Evolutionary conservation across 2,329 filamentous ascomycete genomes (phyloP).

Genomic region (Penicillium sp.): DNA sequence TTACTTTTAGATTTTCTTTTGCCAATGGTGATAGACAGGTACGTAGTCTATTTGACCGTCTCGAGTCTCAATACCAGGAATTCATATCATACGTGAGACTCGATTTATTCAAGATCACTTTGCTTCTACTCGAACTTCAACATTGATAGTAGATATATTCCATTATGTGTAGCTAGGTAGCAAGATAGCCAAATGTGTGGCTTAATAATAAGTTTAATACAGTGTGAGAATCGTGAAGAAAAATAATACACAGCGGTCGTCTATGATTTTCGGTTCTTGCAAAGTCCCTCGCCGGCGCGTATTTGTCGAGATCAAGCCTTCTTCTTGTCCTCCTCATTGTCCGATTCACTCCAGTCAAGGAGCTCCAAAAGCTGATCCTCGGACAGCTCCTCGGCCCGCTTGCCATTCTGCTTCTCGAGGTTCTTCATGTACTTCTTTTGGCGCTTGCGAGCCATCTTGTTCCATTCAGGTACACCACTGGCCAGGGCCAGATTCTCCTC

Average conservation of each 20-base stretch:
- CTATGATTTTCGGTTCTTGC: neutral
- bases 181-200: neutral
- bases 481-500: slow-evolving; percentile 44
- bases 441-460: slow-evolving; percentile 68
- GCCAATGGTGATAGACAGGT: neutral
- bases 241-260: neutral
- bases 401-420: slow-evolving; percentile 63
- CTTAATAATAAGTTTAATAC: neutral
- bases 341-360: slow-evolving; percentile 54
- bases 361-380: slow-evolving; percentile 77
- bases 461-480: slow-evolving; percentile 60
- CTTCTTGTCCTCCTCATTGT: slow-evolving; percentile 29
- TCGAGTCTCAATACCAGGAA: no score
- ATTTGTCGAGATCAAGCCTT: neutral
- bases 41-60: no score
- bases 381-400: slow-evolving; percentile 64
- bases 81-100: no score
- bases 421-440: slow-evolving; percentile 68
- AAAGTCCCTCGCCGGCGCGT: neutral
- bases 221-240: neutral
- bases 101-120: no score
- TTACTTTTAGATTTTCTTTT: neutral
- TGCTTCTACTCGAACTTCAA: no score
- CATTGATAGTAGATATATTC: neutral
- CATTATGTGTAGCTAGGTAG: neutral